Conservation (phyloP, 768 basidiomycete species). For the Kwoniella botswanensis region DNA sequence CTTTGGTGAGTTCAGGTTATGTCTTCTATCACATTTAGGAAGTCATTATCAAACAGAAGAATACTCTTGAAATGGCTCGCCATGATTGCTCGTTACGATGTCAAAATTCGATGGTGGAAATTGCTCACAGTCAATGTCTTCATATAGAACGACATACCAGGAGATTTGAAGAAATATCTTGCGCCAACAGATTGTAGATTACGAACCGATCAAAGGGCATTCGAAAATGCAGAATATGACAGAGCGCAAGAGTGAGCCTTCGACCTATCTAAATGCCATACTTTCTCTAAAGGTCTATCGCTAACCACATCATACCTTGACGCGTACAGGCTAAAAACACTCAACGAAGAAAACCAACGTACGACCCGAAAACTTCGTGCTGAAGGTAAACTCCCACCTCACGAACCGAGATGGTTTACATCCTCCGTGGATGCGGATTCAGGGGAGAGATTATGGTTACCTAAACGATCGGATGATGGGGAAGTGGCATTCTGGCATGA, state of each 20-base stretch:
- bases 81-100: neutral
- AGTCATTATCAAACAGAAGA: too few relatives aligned
- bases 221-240: conserved; percentile 88
- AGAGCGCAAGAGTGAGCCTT: conserved; percentile 69
- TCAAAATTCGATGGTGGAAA: too few relatives aligned
- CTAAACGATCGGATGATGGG: conserved; percentile 63
- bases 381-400: conserved; percentile 71
- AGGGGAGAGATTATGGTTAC: conserved; percentile 85
- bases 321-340: conserved; percentile 42
- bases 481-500: conserved; percentile 82
- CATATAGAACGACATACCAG: conserved; percentile 75
- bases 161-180: conserved; percentile 71
- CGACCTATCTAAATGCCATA: conserved; percentile 5
- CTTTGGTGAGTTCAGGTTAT: conserved; percentile 60
- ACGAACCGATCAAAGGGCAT: conserved; percentile 90
- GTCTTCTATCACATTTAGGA: neutral
- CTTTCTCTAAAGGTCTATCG: neutral
- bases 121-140: too few relatives aligned
- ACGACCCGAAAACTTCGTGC: conserved; percentile 74
- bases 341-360: conserved; percentile 77
- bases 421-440: conserved; percentile 85
- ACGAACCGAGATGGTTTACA: conserved; percentile 85
- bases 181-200: conserved; percentile 91
- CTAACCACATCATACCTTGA: neutral
- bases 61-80: neutral